Conservation (phyloP, 257 asterid genomes). For the Sherardia arvensis region DNA sequence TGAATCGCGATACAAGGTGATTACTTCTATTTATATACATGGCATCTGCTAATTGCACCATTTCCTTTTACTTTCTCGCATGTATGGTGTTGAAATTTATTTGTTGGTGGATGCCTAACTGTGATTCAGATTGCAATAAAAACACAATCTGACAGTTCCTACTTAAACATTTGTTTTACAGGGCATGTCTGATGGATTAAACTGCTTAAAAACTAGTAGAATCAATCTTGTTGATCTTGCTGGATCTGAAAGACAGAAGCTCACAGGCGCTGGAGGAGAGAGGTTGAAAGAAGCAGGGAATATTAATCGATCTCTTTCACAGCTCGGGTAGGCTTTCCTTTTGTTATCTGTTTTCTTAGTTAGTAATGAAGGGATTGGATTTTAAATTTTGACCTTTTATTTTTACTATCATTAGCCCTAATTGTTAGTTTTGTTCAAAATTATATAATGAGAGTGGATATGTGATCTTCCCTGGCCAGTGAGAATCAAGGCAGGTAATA, state of each 20-base stretch:
- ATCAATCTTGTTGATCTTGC: conserved; percentile 98
- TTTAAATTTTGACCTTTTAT: neutral
- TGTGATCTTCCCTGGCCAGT: neutral
- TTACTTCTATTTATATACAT: conserved; percentile 3
- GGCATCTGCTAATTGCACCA: neutral
- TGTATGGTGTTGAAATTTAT: neutral
- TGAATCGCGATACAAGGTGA: conserved; percentile 96
- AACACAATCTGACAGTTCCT: conserved; percentile 1
- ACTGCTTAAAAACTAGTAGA: conserved; percentile 73
- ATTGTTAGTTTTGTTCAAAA: neutral
- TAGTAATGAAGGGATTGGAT: neutral
- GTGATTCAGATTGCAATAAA: neutral
- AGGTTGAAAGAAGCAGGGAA: conserved; percentile 99
- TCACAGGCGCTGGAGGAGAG: conserved; percentile 98
- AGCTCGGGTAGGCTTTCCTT: conserved; percentile 66
- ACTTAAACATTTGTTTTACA: conserved; percentile 26
- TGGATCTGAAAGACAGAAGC: conserved; percentile 98
- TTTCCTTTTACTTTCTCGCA: neutral
- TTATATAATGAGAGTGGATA: neutral
- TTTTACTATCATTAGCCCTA: neutral
- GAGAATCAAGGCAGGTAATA: neutral
- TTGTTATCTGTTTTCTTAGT: neutral
- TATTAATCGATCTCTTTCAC: conserved; percentile 94
- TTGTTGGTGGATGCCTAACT: neutral
- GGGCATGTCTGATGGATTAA: conserved; percentile 81